Evolutionary conservation across 108 stramenopile genomes (phyloP).

Genomic region (Fragilaria radians): DNA sequence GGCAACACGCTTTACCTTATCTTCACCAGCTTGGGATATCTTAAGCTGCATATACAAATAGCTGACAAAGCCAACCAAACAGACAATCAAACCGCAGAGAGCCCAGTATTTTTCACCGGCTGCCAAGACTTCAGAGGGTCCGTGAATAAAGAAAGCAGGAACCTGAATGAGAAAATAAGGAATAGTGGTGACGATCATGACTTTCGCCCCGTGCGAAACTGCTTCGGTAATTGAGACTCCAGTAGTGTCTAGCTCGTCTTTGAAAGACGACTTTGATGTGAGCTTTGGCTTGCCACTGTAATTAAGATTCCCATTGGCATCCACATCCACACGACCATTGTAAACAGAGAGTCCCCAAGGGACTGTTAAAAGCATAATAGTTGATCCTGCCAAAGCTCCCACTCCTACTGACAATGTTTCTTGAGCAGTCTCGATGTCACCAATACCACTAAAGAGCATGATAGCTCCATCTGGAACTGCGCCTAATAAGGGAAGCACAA

Average conservation of each 20-base stretch:
- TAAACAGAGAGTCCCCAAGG: constrained; percentile 83
- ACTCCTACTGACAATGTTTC: constrained; percentile 90
- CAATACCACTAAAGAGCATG: constrained; percentile 91
- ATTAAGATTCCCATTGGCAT: constrained; percentile 24
- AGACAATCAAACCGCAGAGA: constrained; percentile 49
- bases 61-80: constrained; percentile 51
- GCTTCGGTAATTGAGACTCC: constrained; percentile 60
- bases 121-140: constrained; percentile 52
- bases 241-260: constrained; percentile 23
- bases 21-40: constrained; percentile 45
- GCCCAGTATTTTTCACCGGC: constrained; percentile 77
- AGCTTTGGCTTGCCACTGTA: constrained; percentile 59
- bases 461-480: constrained; percentile 97
- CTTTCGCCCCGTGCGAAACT: constrained; percentile 52
- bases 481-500: constrained; percentile 94
- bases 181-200: constrained; percentile 80
- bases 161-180: constrained; percentile 88
- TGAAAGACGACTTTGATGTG: constrained; percentile 4
- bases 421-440: constrained; percentile 71
- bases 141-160: constrained; percentile 65
- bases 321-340: constrained; percentile 90
- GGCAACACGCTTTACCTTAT: constrained; percentile 58
- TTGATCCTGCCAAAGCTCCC: constrained; percentile 94
- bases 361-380: constrained; percentile 96
- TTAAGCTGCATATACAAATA: constrained; percentile 74